Evolutionary conservation across 345 rosid species (phyloP), one percentile per base, ranked within the genome.

Genomic region (Syzygium grande): DNA sequence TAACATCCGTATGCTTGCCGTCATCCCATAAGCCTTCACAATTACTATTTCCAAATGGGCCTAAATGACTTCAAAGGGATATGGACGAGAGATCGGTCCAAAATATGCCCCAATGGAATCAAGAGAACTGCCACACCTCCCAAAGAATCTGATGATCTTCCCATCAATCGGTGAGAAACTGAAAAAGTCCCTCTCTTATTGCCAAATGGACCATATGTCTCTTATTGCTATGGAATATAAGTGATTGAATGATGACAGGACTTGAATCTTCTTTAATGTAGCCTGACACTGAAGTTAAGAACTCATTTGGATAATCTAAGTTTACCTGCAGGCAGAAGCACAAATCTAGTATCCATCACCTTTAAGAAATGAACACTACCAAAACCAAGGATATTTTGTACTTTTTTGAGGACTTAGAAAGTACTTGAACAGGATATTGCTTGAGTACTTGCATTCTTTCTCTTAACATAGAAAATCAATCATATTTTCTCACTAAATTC

Each of bases 1-100:
- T 46, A 6, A 87, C 11, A 22, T 87, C 88, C 4, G 73, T 15
- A 51, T 80, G 77, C 49, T 43, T 80, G 1, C 86, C 86, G 13
- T 80, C 86, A 53, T 87, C 78, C 88, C 88, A 87, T 0, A 41
- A 23, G 34, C 54, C 78, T 34, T 56, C 85, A 29, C 7, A 22
- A 22, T 56, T 56, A 56, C n/a, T 30, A n/a, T 23, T 49, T 21
- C 86, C 88, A 80, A 87, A 87, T 43, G 88, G 88, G 9, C 88
- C 88, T 8, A 41, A 19, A 23, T 25, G n/a, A n/a, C 7, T 46
- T 38, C n/a, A 46, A 58, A 55, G 46, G 85, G 85, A 83, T 55
- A 83, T 17, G 54, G 46, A 55, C 25, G 54, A 4, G 77, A 56
- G 19, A 55, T 51, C 12, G 85, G 85, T 7, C 52, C 77, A 29